Evolutionary conservation across 805 yeast species (phyloP).

Genomic region (Starmerella riodocensis): DNA sequence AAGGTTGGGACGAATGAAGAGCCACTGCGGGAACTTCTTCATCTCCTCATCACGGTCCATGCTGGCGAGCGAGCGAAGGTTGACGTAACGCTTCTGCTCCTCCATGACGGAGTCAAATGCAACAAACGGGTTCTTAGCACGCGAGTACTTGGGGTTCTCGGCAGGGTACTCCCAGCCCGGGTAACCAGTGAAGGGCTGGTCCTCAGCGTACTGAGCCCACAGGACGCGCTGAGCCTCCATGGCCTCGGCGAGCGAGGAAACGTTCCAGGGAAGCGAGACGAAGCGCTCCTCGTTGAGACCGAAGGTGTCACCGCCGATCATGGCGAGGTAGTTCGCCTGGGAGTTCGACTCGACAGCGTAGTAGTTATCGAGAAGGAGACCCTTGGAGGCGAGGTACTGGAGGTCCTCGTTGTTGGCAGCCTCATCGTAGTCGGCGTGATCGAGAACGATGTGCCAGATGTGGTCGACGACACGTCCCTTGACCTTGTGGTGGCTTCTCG

Average conservation of each 20-base stretch:
- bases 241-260: slow-evolving; percentile 37
- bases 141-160: slow-evolving; percentile 34
- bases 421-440: slow-evolving; percentile 39
- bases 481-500: slow-evolving; percentile 22
- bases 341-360: slow-evolving; percentile 42
- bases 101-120: slow-evolving; percentile 31
- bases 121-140: slow-evolving; percentile 41
- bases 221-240: slow-evolving; percentile 35
- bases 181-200: slow-evolving; percentile 41
- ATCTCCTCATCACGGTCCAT: slow-evolving; percentile 32
- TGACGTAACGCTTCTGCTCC: slow-evolving; percentile 29
- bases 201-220: slow-evolving; percentile 43
- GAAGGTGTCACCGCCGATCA: slow-evolving; percentile 40
- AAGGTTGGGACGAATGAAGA: slow-evolving; percentile 42
- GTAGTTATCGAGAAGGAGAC: slow-evolving; percentile 37
- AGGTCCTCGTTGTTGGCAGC: slow-evolving; percentile 36
- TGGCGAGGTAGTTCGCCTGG: slow-evolving; percentile 40
- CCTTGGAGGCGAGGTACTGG: slow-evolving; percentile 33
- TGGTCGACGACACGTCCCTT: slow-evolving; percentile 23
- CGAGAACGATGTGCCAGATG: slow-evolving; percentile 35
- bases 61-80: slow-evolving; percentile 37
- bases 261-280: slow-evolving; percentile 34
- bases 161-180: slow-evolving; percentile 35
- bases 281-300: slow-evolving; percentile 36
- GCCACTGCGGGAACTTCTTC: slow-evolving; percentile 38